Evolutionary conservation across 2,329 filamentous ascomycete species (phyloP), one percentile per base, ranked within the genome.

Genomic region (Epichloe glyceriae): DNA sequence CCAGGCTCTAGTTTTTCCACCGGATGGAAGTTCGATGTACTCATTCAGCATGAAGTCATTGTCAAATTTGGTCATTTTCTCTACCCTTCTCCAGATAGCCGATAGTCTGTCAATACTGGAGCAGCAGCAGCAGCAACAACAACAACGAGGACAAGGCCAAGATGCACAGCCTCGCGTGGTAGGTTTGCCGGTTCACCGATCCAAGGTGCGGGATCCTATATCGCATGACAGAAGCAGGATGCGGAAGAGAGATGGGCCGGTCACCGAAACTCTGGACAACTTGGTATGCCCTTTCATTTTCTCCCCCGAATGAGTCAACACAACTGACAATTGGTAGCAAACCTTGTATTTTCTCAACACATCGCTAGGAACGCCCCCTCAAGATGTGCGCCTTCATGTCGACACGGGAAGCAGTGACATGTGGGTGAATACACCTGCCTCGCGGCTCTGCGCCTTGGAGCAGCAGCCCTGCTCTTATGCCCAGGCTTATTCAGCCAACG

Each of bases 351-450:
- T 78, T 57, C 71, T 81, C 57, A 84, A 85, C 62, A 74, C 71
- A 46, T 74, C 78, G 5, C 56, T 85, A 46, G 82, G 82, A 47
- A 85, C 80, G 2, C 82, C 82, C 12, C 60, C 74, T 10, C 79
- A 82, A 60, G 56, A 64, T 1, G 57, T 85, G 42, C 71, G 73
- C 17, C 68, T 85, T 53, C 79, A 83, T 57, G 62, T 86, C 49
- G 82, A 86, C 63, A 86, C 82, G 5, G 82, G 82, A 47, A 84
- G 80, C 65, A 83, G 79, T 57, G 82, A 86, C 60, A 67, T 85
- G 20, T 85, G 82, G 81, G 76, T 85, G 7, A 93, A 94, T 61
- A 76, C 80, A 2, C 69, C 73, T 3, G 66, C 64, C 46, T 90
- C 86, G 0, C 52, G 60, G 1, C 65, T 86, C 15, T 94, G 88